Conservation (phyloP, 2,329 filamentous ascomycete species). For the Paraphoma chrysanthemicola region DNA sequence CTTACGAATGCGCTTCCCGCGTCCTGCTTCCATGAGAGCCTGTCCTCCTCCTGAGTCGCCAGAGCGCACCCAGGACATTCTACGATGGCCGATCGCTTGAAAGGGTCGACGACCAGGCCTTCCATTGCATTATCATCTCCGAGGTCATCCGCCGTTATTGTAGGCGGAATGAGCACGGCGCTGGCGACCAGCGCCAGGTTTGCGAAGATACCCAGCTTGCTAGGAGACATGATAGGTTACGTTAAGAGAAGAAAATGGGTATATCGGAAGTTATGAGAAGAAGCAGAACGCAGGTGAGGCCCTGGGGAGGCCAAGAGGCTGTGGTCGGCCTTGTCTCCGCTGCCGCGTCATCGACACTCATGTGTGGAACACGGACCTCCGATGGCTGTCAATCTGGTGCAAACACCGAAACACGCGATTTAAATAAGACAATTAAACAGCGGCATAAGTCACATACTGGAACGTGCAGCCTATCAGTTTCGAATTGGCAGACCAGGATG, state of each 20-base stretch:
- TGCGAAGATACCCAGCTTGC: conserved; percentile 41
- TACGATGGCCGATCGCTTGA: conserved; percentile 39
- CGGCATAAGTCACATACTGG: neutral
- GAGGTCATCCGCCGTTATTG: conserved; percentile 33
- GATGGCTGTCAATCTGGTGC: conserved; percentile 10
- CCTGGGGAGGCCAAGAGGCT: conserved; percentile 17
- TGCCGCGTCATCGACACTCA: conserved; percentile 23
- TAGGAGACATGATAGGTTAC: conserved; percentile 35
- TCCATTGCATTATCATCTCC: conserved; percentile 40
- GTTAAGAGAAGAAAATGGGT: conserved; percentile 18
- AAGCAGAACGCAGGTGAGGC: conserved; percentile 18
- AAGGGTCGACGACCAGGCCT: conserved; percentile 40
- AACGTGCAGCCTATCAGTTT: neutral
- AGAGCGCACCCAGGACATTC: conserved; percentile 45
- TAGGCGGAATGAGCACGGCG: conserved; percentile 45
- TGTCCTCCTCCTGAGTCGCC: conserved; percentile 29
- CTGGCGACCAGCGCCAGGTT: conserved; percentile 46
- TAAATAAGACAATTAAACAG: neutral
- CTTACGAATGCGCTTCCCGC: conserved; percentile 46
- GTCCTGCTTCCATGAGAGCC: conserved; percentile 36
- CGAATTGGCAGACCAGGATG: no score
- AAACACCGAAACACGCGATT: conserved; percentile 11
- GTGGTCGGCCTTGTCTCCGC: conserved; percentile 15
- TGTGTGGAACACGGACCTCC: conserved; percentile 11
- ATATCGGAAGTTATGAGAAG: conserved; percentile 13